Evolutionary conservation across 2,329 filamentous ascomycete species (phyloP).

Genomic region (Ceratocystis ficicola): DNA sequence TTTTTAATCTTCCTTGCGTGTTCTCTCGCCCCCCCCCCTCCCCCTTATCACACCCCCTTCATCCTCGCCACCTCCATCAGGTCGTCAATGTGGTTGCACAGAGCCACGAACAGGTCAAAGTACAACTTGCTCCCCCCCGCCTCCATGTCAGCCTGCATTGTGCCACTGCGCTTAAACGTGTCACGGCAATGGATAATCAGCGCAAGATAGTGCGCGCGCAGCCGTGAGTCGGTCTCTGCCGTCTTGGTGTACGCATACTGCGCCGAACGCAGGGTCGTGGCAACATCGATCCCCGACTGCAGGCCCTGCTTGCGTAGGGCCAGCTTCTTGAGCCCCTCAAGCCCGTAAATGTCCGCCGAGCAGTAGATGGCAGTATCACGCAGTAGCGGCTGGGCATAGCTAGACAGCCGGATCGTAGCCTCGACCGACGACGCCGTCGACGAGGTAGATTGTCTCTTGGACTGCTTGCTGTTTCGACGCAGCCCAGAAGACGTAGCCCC

Average conservation of each 20-base stretch:
- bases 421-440: constrained; percentile 32
- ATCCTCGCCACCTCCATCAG: constrained; percentile 73
- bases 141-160: constrained; percentile 98
- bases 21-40: neutral
- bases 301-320: constrained; percentile 89
- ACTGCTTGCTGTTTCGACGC: neutral
- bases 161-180: constrained; percentile 96
- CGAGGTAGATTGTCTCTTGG: neutral
- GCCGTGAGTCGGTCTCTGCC: constrained; percentile 77
- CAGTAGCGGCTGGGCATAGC: constrained; percentile 63
- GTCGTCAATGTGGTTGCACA: constrained; percentile 97
- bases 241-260: constrained; percentile 95
- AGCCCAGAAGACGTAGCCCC: neutral
- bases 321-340: constrained; percentile 85
- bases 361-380: constrained; percentile 94
- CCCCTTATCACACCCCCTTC: constrained; percentile 33
- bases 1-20: neutral
- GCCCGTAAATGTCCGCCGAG: constrained; percentile 74
- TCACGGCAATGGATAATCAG: constrained; percentile 94
- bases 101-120: constrained; percentile 95
- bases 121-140: constrained; percentile 79
- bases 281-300: constrained; percentile 83
- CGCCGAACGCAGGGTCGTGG: constrained; percentile 79
- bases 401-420: constrained; percentile 65
- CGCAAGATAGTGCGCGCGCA: constrained; percentile 93